Percentiles rank a stretch among this genome's conserved stretches.
Evolutionary conservation across 2,329 filamentous ascomycete species (phyloP).

Genomic region (Cercospora zeina): DNA sequence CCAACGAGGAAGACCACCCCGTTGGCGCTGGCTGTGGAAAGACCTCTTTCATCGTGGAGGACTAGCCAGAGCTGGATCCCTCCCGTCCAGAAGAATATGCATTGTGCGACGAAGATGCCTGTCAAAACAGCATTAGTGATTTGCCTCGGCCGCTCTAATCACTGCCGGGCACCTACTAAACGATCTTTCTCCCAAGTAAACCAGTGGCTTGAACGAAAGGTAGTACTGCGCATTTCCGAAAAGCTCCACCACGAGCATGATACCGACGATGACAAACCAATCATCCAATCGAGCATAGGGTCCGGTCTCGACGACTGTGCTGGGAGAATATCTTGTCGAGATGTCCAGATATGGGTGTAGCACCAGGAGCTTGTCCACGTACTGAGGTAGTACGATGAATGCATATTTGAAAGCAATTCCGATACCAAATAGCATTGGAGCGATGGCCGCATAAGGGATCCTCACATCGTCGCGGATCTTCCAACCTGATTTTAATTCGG

Average conservation of each 20-base stretch:
- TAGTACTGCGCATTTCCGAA: constrained; percentile 23
- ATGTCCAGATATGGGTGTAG: constrained; percentile 36
- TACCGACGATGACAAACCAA: constrained; percentile 35
- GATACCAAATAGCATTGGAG: constrained; percentile 17
- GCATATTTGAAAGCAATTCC: constrained; percentile 36
- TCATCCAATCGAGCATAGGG: constrained; percentile 37
- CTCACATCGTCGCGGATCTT: constrained; percentile 27
- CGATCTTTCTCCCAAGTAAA: constrained; percentile 34
- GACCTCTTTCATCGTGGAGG: constrained; percentile 22
- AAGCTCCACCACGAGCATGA: constrained; percentile 32
- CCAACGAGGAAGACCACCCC: constrained; percentile 32
- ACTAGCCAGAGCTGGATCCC: constrained; percentile 37
- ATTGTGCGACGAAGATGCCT: constrained; percentile 37
- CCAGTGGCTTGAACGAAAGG: constrained; percentile 33
- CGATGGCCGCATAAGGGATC: constrained; percentile 30
- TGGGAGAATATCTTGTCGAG: constrained; percentile 23
- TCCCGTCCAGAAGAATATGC: constrained; percentile 36
- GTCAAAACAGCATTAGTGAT: constrained; percentile 3
- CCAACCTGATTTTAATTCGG: constrained; percentile 29
- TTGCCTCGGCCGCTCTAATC: neutral
- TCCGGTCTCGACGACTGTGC: constrained; percentile 26
- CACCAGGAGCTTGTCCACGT: constrained; percentile 31
- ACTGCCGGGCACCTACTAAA: constrained; percentile 30
- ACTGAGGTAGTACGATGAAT: constrained; percentile 33
- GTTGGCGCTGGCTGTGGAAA: constrained; percentile 30